A percentile compares a stretch with the other conserved stretches of the same genome.
Evolutionary conservation across 2,329 filamentous ascomycete genomes (phyloP).

Genomic region (Fonsecaea multimorphosa): DNA sequence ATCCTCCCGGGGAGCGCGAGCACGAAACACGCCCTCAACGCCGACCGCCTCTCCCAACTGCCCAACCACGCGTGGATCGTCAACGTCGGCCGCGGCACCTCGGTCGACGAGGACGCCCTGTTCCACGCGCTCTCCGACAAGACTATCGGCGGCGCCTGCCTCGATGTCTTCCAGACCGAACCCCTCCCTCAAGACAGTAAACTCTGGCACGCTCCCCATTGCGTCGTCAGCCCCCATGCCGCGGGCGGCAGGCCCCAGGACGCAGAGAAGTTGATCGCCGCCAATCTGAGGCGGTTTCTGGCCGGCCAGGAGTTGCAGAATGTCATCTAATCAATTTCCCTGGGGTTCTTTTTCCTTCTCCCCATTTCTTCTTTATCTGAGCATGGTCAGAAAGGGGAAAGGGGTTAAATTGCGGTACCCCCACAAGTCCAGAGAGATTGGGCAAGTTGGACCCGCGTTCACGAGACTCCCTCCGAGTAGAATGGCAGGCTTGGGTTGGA

Average conservation of each 20-base stretch:
- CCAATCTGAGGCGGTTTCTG: conserved; percentile 66
- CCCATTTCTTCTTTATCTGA: no score
- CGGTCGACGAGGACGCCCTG: conserved; percentile 69
- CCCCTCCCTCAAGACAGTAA: conserved; percentile 67
- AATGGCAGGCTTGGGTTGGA: no score
- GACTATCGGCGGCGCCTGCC: conserved; percentile 66
- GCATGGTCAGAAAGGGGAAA: no score
- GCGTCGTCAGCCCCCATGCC: conserved; percentile 35
- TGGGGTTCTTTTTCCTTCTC: no score
- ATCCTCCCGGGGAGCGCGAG: conserved; percentile 65
- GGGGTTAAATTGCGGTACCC: no score
- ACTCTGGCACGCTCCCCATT: conserved; percentile 59
- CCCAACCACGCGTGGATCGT: conserved; percentile 56
- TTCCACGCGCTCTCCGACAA: conserved; percentile 63
- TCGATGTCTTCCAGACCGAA: conserved; percentile 75
- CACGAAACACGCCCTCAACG: conserved; percentile 63
- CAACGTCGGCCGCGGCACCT: conserved; percentile 59
- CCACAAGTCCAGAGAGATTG: no score
- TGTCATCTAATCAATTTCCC: conserved; percentile 45
- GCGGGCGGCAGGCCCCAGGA: conserved; percentile 61
- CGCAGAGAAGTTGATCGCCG: conserved; percentile 64
- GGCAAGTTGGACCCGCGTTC: no score
- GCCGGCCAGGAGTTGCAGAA: conserved; percentile 67
- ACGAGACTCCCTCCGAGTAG: no score
- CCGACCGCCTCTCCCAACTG: conserved; percentile 59